Percentiles rank a stretch among this genome's conserved stretches.
These are phyloP conservation scores for Penicillium concentricum DNA, from an alignment of 2,329 filamentous ascomycete species.

Conservation along the genomic window DNA sequence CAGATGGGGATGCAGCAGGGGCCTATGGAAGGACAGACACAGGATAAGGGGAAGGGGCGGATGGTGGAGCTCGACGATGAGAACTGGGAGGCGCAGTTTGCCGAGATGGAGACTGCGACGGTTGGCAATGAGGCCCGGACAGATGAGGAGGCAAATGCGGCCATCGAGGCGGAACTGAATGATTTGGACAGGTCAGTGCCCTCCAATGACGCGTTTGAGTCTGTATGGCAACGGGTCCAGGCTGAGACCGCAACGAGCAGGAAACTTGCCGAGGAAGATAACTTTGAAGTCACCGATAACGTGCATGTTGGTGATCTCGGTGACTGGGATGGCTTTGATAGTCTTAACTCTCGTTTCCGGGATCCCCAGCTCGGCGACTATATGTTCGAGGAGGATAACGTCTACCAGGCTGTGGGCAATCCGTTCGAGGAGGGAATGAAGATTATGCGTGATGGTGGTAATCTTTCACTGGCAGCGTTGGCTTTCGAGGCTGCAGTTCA, in stretches of 20 bases:
- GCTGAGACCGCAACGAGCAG: slow-evolving; percentile 47
- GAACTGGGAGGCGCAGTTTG: slow-evolving; percentile 96
- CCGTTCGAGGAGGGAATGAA: slow-evolving; percentile 91
- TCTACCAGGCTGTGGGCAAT: slow-evolving; percentile 76
- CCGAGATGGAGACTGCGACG: slow-evolving; percentile 68
- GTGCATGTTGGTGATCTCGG: slow-evolving; percentile 69
- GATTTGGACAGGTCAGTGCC: slow-evolving; percentile 79
- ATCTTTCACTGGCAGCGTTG: slow-evolving; percentile 86
- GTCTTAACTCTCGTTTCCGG: slow-evolving; percentile 64
- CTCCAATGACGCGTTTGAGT: slow-evolving; percentile 77
- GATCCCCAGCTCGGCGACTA: slow-evolving; percentile 86
- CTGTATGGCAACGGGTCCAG: slow-evolving; percentile 57
- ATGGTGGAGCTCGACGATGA: slow-evolving; percentile 90
- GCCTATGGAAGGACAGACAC: slow-evolving; percentile 42
- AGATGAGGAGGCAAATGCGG: slow-evolving; percentile 65
- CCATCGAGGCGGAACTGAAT: slow-evolving; percentile 83
- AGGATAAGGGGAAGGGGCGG: slow-evolving; percentile 79
- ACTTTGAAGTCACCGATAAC: slow-evolving; percentile 48
- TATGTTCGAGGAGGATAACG: slow-evolving; percentile 91
- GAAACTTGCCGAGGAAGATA: slow-evolving; percentile 65
- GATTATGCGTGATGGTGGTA: slow-evolving; percentile 91
- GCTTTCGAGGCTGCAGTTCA: slow-evolving; percentile 96
- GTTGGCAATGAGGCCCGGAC: slow-evolving; percentile 51
- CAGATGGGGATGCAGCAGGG: slow-evolving; percentile 51
- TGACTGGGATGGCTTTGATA: slow-evolving; percentile 77